Evolutionary conservation across 495 filamentous ascomycete genomes (phyloP), one percentile per base, ranked within the genome.

Genomic region (Cercophora newfieldiana): DNA sequence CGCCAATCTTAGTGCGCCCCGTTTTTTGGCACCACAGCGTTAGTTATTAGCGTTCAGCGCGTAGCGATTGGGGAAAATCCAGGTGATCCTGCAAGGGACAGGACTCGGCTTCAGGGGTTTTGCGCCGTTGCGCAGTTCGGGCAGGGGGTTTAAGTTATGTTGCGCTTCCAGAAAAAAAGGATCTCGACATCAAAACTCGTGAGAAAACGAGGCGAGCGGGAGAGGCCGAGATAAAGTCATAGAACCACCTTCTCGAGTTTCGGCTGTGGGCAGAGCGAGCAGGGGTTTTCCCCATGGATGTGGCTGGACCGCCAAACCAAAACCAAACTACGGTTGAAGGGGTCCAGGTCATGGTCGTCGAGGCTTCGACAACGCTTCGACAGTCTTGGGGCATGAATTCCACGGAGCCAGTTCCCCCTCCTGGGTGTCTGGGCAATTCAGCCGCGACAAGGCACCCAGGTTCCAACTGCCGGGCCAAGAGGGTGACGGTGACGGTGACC

Each of bases 1-100:
- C 47, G 47, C 59, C 37, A 61, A 51, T 61, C 18, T 61, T 29
- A 51, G 59, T 48, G 59, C 59, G 59, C 59, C 59, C 59, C 59
- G 59, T 61, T 61, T 30, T 61, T 19, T 10, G 44, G 6, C 54
- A 26, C 7, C 54, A 19, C 10, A 12, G 8, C 57, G 44, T 19
- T 28, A 31, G 24, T 48, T 60, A 60, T 24, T 48, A 8, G 55
- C 55, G 14, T 33, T n/a, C 26, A 30, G 25, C 29, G 57, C 57
- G 31, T 18, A 60, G 57, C 31, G 57, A 61, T 61, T 61, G 59
- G 59, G 28, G 59, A 61, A 16, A 29, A 16, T 28, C 48, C 37
- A 26, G 18, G 21, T 24, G 24, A 7, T 28, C 48, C 37, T 51
- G 59, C 59, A 61, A 61, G 59, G 59, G 14, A 51, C 59, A 37